Evolutionary conservation across 306 rosid genomes (phyloP).

Genomic region (Glycyrrhiza uralensis): DNA sequence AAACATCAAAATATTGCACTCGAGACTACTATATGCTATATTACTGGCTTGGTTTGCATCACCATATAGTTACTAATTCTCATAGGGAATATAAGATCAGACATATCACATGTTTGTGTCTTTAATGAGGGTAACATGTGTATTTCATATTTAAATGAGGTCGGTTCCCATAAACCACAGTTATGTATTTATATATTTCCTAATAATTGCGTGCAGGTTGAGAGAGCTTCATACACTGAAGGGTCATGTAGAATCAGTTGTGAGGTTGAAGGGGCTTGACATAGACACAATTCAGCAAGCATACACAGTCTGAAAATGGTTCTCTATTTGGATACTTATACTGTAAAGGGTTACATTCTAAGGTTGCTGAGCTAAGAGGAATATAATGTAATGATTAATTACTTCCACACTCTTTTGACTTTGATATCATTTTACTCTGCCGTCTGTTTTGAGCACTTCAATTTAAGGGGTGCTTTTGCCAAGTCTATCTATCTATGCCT

Average conservation of each 20-base stretch:
- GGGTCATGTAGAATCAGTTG: constrained; percentile 97
- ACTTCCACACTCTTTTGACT: constrained; percentile 13
- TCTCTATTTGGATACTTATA: constrained; percentile 30
- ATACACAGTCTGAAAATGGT: constrained; percentile 68
- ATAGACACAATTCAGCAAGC: constrained; percentile 98
- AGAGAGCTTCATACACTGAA: constrained; percentile 89
- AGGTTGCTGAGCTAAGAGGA: constrained; percentile 42
- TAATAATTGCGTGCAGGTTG: constrained; percentile 49
- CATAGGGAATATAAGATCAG: background rate
- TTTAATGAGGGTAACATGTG: background rate
- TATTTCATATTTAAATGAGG: background rate
- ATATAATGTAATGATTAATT: constrained; percentile 38
- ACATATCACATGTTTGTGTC: constrained; percentile 3
- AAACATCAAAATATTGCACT: background rate
- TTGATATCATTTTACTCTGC: constrained; percentile 23
- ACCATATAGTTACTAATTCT: background rate
- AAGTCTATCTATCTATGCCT: constrained; percentile 17
- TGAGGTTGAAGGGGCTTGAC: constrained; percentile 95
- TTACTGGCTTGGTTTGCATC: no score
- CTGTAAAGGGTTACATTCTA: constrained; percentile 44
- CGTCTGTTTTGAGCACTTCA: constrained; percentile 32
- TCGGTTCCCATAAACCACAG: background rate
- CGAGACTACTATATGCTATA: background rate
- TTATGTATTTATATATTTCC: background rate
- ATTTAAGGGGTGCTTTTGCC: constrained; percentile 25